Conservation (phyloP, 768 basidiomycete species). For the Pleurotus cornucopiae region DNA sequence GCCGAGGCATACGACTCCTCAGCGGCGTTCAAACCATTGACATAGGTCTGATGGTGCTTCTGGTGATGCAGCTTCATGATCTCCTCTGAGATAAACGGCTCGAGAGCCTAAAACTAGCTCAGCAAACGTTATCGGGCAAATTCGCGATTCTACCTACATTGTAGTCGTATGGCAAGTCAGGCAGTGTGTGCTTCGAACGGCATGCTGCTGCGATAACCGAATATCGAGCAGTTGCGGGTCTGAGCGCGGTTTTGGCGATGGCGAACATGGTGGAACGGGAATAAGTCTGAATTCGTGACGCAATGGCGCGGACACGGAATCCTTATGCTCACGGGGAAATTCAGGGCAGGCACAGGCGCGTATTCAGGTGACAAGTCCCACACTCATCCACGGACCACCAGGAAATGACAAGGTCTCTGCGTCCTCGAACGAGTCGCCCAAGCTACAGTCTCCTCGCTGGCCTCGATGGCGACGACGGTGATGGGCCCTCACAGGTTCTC, state of each 20-base stretch:
- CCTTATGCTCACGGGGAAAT: too few species aligned
- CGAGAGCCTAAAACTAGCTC: slow-evolving; percentile 48
- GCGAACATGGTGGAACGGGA: slow-evolving; percentile 39
- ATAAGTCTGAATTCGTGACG: background rate
- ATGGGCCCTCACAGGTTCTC: slow-evolving; percentile 21
- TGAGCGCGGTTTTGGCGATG: slow-evolving; percentile 37
- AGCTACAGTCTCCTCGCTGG: slow-evolving; percentile 42
- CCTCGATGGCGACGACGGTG: slow-evolving; percentile 26
- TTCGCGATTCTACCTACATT: slow-evolving; percentile 41
- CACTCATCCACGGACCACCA: background rate
- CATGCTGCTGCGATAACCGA: background rate
- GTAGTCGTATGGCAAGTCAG: slow-evolving; percentile 75
- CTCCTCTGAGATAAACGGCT: slow-evolving; percentile 87
- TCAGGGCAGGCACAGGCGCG: slow-evolving; percentile 2
- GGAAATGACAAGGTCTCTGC: slow-evolving; percentile 51
- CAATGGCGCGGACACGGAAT: background rate
- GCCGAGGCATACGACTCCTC: slow-evolving; percentile 72
- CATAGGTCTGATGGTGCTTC: slow-evolving; percentile 95
- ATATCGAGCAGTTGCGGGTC: slow-evolving; percentile 23
- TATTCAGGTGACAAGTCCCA: background rate
- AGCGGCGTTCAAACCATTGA: slow-evolving; percentile 87
- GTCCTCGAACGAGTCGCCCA: slow-evolving; percentile 47
- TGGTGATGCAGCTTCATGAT: slow-evolving; percentile 95
- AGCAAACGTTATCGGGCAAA: background rate
- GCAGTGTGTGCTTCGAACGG: slow-evolving; percentile 55